These are phyloP conservation scores for Magnaporthiopsis rhizophila DNA, from an alignment of 2,329 filamentous ascomycete species.

Conservation along the genomic window DNA sequence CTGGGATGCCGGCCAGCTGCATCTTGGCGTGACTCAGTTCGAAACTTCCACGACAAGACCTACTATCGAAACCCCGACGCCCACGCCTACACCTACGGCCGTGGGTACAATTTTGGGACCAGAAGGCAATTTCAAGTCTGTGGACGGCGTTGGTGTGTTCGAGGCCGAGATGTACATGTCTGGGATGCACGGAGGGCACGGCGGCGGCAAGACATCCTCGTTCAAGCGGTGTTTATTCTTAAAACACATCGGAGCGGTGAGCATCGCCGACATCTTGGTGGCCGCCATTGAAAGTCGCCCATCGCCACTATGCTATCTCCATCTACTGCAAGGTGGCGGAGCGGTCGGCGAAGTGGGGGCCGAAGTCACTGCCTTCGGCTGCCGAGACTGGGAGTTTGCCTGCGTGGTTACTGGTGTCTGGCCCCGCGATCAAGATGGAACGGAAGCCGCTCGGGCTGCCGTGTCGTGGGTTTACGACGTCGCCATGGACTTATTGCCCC, in stretches of 20 bases:
- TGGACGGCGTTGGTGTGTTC: slow-evolving; percentile 45
- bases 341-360: slow-evolving; percentile 34
- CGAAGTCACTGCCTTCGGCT: slow-evolving; percentile 50
- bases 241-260: slow-evolving; percentile 31
- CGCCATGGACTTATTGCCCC: slow-evolving; percentile 35
- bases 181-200: slow-evolving; percentile 50
- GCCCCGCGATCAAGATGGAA: slow-evolving; percentile 43
- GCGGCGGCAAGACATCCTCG: slow-evolving; percentile 49
- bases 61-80: slow-evolving; percentile 10
- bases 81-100: slow-evolving; percentile 9
- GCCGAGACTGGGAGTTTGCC: slow-evolving; percentile 55
- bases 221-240: slow-evolving; percentile 60
- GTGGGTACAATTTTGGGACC: slow-evolving; percentile 23
- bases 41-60: slow-evolving; percentile 25
- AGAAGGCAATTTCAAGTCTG: slow-evolving; percentile 22
- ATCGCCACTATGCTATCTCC: slow-evolving; percentile 49
- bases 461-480: slow-evolving; percentile 50
- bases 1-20: slow-evolving; percentile 33
- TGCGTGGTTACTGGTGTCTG: slow-evolving; percentile 58
- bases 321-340: slow-evolving; percentile 53
- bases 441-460: slow-evolving; percentile 26
- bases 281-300: slow-evolving; percentile 39
- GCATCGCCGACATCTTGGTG: slow-evolving; percentile 29
- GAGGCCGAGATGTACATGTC: slow-evolving; percentile 54
- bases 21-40: slow-evolving; percentile 44